Evolutionary conservation across 768 basidiomycete genomes (phyloP).

Genomic region (Tylopilus subfusipes): DNA sequence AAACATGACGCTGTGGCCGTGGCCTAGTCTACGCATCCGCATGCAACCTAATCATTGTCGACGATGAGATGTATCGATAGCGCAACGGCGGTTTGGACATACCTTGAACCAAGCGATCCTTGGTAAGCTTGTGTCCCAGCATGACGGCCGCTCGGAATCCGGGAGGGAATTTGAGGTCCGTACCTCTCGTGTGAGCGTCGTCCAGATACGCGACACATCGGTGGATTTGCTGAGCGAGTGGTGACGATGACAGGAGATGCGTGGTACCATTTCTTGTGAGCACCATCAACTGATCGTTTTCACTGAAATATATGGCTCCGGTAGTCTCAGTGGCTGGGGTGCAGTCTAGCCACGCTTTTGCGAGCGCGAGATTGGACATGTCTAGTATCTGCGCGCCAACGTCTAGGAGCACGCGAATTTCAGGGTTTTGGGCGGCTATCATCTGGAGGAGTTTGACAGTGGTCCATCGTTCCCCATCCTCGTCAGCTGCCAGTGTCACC

Average conservation of each 20-base stretch:
- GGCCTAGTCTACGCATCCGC: not conserved
- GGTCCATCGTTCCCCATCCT: not conserved
- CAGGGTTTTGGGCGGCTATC: not conserved
- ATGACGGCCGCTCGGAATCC: not conserved
- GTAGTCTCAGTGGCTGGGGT: not conserved
- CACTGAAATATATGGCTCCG: not conserved
- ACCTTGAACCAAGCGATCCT: constrained; percentile 1
- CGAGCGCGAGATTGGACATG: not conserved
- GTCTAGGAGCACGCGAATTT: not conserved
- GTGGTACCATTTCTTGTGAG: not conserved
- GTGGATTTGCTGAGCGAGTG: not conserved
- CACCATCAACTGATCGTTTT: not conserved
- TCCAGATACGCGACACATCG: not conserved
- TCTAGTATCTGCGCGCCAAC: not conserved
- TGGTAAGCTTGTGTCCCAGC: not conserved
- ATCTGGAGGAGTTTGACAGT: not conserved
- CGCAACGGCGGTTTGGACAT: not conserved
- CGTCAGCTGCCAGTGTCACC: not conserved
- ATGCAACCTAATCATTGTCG: not conserved
- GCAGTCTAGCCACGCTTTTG: not conserved
- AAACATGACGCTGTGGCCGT: not conserved
- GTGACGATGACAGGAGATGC: not conserved
- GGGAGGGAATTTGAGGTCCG: not conserved
- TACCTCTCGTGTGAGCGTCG: not conserved
- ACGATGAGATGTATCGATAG: not conserved